Base-by-base conservation (phyloP, 192 early-diverging fungal species). In the Thamnidium elegans region DNA sequence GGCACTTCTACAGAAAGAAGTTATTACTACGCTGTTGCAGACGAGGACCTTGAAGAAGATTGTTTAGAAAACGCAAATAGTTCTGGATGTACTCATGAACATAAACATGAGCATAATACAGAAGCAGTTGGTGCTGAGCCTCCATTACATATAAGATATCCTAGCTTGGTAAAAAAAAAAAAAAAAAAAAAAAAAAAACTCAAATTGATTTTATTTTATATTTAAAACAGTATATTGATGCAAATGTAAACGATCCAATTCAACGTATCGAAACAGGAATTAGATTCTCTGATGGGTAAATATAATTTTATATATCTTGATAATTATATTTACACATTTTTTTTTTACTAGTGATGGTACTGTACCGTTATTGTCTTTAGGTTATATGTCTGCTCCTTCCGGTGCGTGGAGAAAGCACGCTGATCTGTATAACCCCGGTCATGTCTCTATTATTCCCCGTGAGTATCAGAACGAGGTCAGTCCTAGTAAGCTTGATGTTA, bases 281-380 rank as follows among this genome's bases (percentile, higher is more conserved):
- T 15, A 77, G 85, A 36, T 75, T 78, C 61, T 77, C 79, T 17
- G 83, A 91, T 48, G 89, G 88, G 86, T 88, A 80, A 75, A 63
- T 54, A 15, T 50, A 5, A 54, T 31, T 20, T 13, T 31, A 20
- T 54, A 26, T 23, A 21, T 15, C 14, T 9, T 55, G 7, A 8
- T 31, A 30, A 36, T 7, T 26, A 26, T 26, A 39, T 53, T 51
- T 14, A 45, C 9, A 52, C 26, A 50, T 14, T 51, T 10, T 32
- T 13, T 39, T 4, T 45, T 15, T 61, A 66, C 75, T 58, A 92
- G 93, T 34, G 94, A 96, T 69, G 92, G 89, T 15, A 96, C 93
- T 0, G 94, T 96, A 0, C 94, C 94, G 0, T 71, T 96, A 15
- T 50, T 96, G 32, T 93, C 91, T 7, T 76, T 89, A 2, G 92